Percentiles rank a stretch among this genome's conserved stretches.
These are phyloP conservation scores for Wickerhamiella infanticola DNA, from an alignment of 1,139 yeast species.

Conservation along the genomic window DNA sequence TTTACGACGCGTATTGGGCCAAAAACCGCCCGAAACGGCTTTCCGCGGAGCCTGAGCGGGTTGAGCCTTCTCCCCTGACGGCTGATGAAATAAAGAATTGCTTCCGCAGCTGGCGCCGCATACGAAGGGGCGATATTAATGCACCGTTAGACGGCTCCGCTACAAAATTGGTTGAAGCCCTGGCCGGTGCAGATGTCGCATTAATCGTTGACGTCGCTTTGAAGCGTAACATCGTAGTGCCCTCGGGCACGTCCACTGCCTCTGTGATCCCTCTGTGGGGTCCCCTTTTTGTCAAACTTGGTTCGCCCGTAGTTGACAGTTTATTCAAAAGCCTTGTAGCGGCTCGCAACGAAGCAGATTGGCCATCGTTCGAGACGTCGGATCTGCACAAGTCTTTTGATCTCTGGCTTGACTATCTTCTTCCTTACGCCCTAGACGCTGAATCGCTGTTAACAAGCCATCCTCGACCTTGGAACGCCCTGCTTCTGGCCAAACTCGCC, in stretches of 20 bases:
- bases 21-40: conserved; percentile 21
- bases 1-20: conserved; percentile 61
- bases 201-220: conserved; percentile 18
- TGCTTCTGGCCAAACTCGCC: conserved; percentile 10
- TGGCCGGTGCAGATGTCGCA: conserved; percentile 12
- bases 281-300: conserved; percentile 11
- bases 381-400: conserved; percentile 1
- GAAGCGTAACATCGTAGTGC: conserved; percentile 20
- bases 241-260: conserved; percentile 7
- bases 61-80: conserved; percentile 16
- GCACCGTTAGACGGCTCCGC: conserved; percentile 6
- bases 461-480: conserved; percentile 17
- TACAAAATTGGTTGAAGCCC: conserved; percentile 11
- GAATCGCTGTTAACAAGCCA: neutral
- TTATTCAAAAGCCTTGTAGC: conserved; percentile 3
- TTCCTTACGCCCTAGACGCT: neutral
- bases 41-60: conserved; percentile 9
- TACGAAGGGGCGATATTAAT: conserved; percentile 34
- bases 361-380: conserved; percentile 8
- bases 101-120: conserved; percentile 25
- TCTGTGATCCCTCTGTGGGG: conserved; percentile 10
- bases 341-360: conserved; percentile 7
- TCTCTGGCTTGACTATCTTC: conserved; percentile 12
- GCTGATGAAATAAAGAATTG: conserved; percentile 19
- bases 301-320: conserved; percentile 3